Evolutionary conservation across 2,329 filamentous ascomycete genomes (phyloP).

Genomic region (Stemphylium beticola): DNA sequence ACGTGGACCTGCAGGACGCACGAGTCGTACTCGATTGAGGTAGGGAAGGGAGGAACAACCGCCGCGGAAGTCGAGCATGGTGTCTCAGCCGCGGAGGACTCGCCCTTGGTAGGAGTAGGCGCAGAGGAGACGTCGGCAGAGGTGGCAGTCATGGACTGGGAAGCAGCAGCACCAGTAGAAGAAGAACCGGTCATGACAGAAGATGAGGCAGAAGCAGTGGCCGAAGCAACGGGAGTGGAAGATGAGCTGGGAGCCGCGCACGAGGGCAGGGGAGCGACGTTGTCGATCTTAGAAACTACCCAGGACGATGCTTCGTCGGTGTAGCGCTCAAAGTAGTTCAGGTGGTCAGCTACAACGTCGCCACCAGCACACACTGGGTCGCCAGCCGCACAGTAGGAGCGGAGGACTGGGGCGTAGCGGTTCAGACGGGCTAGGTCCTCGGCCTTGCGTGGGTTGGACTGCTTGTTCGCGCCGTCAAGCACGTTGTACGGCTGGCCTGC

Average conservation of each 20-base stretch:
- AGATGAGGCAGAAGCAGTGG: not conserved
- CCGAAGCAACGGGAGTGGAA: conserved; percentile 2
- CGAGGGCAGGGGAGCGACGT: conserved; percentile 1
- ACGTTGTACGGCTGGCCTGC: conserved; percentile 34
- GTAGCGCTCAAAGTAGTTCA: conserved; percentile 59
- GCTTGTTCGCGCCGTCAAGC: conserved; percentile 22
- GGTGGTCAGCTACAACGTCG: conserved; percentile 62
- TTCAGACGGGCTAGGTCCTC: conserved; percentile 26
- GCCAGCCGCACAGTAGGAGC: conserved; percentile 66
- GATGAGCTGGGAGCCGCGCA: conserved; percentile 8
- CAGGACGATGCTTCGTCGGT: conserved; percentile 28
- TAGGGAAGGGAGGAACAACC: conserved; percentile 14
- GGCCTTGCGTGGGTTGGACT: conserved; percentile 17
- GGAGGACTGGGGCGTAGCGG: conserved; percentile 56
- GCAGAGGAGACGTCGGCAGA: not conserved
- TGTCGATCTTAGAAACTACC: conserved; percentile 25
- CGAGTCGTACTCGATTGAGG: conserved; percentile 14
- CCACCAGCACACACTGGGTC: conserved; percentile 71
- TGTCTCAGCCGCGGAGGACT: conserved; percentile 5
- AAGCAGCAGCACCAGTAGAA: not conserved
- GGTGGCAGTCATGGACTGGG: not conserved
- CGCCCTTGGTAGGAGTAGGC: not conserved
- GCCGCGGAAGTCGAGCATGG: conserved; percentile 18
- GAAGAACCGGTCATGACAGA: conserved; percentile 6
- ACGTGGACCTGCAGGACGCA: conserved; percentile 17